Evolutionary conservation across 495 filamentous ascomycete genomes (phyloP), one percentile per base, ranked within the genome.

Genomic region (Aspergillus cristatus): DNA sequence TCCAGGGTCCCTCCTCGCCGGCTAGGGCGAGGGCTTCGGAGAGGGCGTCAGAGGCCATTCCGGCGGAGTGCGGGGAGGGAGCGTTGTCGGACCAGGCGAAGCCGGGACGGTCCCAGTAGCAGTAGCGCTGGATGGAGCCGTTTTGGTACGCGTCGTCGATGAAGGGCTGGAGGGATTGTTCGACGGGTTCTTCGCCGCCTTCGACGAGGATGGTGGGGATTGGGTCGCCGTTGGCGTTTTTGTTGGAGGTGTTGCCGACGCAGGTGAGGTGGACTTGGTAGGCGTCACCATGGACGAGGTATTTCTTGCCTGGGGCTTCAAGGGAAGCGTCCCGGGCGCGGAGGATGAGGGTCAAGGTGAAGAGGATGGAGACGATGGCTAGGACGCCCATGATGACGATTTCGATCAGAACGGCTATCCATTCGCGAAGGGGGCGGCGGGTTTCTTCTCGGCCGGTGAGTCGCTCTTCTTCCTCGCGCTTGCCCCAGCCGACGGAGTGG

Each of bases 101-200:
- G 1, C 91, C 91, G 1, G 91, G 91, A 14, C 91, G 82, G 51
- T 98, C 91, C 63, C 84, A 93, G 60, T 94, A 96, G 66, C 91
- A 98, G 60, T 91, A 98, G 32, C 89, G 79, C 34, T 60, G 54
- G 42, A 98, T 91, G 18, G 76, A 79, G 17, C 85, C 82, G 39
- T 86, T 84, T 24, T 68, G 60, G 41, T 82, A 71, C 0, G 80
- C 74, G 42, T 73, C 65, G 41, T 72, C 62, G 13, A 74, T 60
- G 60, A 93, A 82, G 20, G 78, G 75, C 58, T 83, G 80, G 34
- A 95, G 60, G 13, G 53, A 54, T 48, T 76, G 63, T 59, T 94
- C 85, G n/a, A 83, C 78, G 0, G 91, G 78, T 4, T 72, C 64
- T 45, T 86, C 81, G 10, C 83, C 87, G 6, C 77, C 85, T 55